Evolutionary conservation across 163 green algal genomes (phyloP).

Genomic region (Scenedesmus sp.): DNA sequence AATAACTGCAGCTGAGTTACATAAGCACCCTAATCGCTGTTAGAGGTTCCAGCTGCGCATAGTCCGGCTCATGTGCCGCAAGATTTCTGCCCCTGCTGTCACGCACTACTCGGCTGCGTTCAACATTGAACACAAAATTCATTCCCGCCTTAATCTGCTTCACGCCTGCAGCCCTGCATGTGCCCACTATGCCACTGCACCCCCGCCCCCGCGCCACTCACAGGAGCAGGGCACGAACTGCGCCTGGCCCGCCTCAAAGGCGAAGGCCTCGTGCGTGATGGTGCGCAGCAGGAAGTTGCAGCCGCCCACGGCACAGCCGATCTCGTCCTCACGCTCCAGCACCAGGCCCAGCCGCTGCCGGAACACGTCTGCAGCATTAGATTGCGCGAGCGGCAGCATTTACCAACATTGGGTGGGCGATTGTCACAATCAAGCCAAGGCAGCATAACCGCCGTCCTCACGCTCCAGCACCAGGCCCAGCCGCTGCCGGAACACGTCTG

Average conservation of each 20-base stretch:
- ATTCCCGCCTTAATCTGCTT: too few species aligned
- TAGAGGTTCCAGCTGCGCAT: too few species aligned
- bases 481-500: not conserved
- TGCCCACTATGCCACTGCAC: not conserved
- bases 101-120: too few species aligned
- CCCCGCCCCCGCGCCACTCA: slow-evolving; percentile 8
- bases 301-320: slow-evolving; percentile 92
- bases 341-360: slow-evolving; percentile 89
- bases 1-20: too few species aligned
- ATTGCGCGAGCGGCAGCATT: too few species aligned
- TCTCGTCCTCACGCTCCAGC: slow-evolving; percentile 96
- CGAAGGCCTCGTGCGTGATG: slow-evolving; percentile 97
- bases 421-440: too few species aligned
- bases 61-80: too few species aligned
- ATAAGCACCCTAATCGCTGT: too few species aligned
- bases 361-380: slow-evolving; percentile 75
- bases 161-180: too few species aligned
- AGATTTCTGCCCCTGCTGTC: too few species aligned
- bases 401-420: too few species aligned
- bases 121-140: too few species aligned
- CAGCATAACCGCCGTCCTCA: slow-evolving; percentile 9
- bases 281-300: slow-evolving; percentile 97
- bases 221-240: slow-evolving; percentile 65
- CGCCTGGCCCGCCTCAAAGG: slow-evolving; percentile 73
- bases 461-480: slow-evolving; percentile 93